Evolutionary conservation across 257 asterid species (phyloP).

Genomic region (Scutellaria baicalensis): DNA sequence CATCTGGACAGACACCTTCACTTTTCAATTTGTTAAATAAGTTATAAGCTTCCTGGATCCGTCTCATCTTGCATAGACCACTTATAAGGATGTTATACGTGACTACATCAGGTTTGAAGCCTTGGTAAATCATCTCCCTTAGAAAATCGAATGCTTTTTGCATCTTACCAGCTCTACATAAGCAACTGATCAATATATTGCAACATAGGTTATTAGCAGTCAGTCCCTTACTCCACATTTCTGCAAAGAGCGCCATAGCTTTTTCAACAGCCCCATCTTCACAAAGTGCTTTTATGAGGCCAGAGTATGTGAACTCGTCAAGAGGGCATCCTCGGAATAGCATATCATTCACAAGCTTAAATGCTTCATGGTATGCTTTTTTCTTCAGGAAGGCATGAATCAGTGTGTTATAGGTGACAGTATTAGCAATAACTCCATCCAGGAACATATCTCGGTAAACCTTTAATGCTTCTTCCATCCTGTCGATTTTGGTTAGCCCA

Average conservation of each 20-base stretch:
- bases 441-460: slow-evolving; percentile 64
- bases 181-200: slow-evolving; percentile 51
- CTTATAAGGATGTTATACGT: slow-evolving; percentile 69
- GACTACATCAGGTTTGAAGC: slow-evolving; percentile 70
- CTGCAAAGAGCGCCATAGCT: slow-evolving; percentile 67
- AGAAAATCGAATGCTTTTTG: slow-evolving; percentile 61
- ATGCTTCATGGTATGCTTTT: slow-evolving; percentile 51
- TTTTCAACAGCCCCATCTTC: slow-evolving; percentile 66
- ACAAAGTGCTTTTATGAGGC: slow-evolving; percentile 75
- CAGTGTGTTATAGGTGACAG: slow-evolving; percentile 71
- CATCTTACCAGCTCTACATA: slow-evolving; percentile 50
- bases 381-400: slow-evolving; percentile 59
- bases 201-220: slow-evolving; percentile 40
- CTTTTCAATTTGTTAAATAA: slow-evolving; percentile 46
- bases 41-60: slow-evolving; percentile 49
- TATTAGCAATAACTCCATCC: slow-evolving; percentile 80
- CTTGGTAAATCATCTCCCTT: slow-evolving; percentile 58
- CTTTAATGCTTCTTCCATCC: slow-evolving; percentile 60
- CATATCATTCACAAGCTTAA: slow-evolving; percentile 77
- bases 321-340: slow-evolving; percentile 61
- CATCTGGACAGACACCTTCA: slow-evolving; percentile 60
- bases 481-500: slow-evolving; percentile 52
- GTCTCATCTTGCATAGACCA: slow-evolving; percentile 65
- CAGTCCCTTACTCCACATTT: slow-evolving; percentile 61
- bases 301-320: slow-evolving; percentile 62